These are phyloP conservation scores for Glycyrrhiza uralensis DNA, from an alignment of 306 rosid genomes.

Conservation along the genomic window DNA sequence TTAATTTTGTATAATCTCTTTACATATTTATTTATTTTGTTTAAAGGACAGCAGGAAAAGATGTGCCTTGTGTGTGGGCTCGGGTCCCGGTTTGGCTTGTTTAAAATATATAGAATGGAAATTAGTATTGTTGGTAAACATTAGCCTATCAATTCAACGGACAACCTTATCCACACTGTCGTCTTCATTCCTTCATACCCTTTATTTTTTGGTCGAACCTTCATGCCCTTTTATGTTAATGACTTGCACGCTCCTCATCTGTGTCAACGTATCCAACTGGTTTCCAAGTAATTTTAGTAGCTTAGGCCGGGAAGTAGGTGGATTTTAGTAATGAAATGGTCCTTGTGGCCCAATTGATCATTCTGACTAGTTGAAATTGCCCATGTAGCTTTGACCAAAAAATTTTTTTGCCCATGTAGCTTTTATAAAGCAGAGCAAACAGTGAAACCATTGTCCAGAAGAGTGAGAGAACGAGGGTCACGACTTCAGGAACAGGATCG, in stretches of 20 bases:
- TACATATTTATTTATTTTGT: neutral
- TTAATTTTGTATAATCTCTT: neutral
- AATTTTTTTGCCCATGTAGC: too few relatives aligned
- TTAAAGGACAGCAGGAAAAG: neutral
- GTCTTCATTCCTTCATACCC: too few relatives aligned
- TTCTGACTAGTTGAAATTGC: neutral
- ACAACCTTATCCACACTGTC: too few relatives aligned
- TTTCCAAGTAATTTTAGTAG: neutral
- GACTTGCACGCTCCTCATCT: too few relatives aligned
- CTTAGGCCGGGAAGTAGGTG: slow-evolving; percentile 3
- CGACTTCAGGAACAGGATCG: too few relatives aligned
- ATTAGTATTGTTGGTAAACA: neutral
- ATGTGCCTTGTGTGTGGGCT: too few relatives aligned
- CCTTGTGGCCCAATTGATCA: slow-evolving; percentile 16
- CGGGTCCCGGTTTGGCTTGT: too few relatives aligned
- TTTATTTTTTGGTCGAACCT: too few relatives aligned
- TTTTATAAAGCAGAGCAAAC: too few relatives aligned
- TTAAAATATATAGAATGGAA: neutral
- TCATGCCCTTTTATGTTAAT: neutral
- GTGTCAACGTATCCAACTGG: slow-evolving; percentile 1
- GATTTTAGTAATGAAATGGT: neutral
- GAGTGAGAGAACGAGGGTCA: too few relatives aligned
- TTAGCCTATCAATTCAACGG: neutral
- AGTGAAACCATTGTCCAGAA: neutral
- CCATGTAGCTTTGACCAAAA: too few relatives aligned